Conservation (phyloP, 2,329 filamentous ascomycete genomes). For the Diaporthe citriasiana region DNA sequence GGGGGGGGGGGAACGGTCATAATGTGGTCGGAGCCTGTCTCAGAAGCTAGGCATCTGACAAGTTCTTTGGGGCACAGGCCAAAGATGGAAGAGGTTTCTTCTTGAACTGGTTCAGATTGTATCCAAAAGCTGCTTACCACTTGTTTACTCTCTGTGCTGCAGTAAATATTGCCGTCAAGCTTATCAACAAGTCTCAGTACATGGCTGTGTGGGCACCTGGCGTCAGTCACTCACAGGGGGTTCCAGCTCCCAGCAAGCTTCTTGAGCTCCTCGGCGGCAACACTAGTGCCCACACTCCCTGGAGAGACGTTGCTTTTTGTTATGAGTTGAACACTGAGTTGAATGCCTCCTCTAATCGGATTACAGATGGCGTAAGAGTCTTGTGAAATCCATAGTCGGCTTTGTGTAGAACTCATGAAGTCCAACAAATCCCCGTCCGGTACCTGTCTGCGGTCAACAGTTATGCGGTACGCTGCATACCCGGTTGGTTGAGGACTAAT, state of each 20-base stretch:
- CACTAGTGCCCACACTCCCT: not conserved
- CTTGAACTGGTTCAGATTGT: no score
- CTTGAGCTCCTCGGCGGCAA: not conserved
- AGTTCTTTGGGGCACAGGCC: no score
- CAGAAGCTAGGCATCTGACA: no score
- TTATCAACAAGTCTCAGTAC: not conserved
- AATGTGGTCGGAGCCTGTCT: no score
- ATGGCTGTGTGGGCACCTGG: not conserved
- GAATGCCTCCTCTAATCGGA: not conserved
- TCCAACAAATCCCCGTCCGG: not conserved
- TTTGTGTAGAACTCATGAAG: not conserved
- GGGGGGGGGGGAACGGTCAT: no score
- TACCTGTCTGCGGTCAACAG: not conserved
- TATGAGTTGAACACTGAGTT: not conserved
- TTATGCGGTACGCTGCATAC: conserved; percentile 1
- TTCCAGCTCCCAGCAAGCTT: conserved; percentile 1
- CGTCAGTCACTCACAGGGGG: not conserved
- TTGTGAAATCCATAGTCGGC: not conserved
- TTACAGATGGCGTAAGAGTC: not conserved
- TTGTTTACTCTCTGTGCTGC: not conserved
- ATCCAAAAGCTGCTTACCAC: no score
- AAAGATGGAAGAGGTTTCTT: no score
- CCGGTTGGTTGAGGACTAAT: not conserved
- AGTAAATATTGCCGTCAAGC: not conserved
- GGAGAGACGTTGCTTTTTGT: not conserved